A percentile compares a stretch with the other conserved stretches of the same genome.
phyloP scores from a whole-genome alignment of 2,329 filamentous ascomycete species.

The Claviceps cyperi region DNA sequence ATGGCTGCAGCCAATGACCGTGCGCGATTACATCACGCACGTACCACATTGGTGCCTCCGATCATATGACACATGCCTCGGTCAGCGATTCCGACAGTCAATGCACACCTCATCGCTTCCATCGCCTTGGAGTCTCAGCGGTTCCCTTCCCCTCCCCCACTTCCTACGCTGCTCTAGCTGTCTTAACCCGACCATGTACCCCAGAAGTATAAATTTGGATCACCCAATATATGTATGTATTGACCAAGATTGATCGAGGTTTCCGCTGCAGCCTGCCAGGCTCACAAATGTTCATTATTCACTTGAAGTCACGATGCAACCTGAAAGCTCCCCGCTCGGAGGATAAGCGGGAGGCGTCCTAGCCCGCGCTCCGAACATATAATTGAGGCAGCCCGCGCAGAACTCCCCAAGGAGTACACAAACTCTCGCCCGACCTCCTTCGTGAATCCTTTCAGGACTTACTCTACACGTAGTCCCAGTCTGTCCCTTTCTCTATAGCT shows the following conservation, averaged over 20 bases:
- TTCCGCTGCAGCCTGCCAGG: background rate
- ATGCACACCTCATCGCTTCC: background rate
- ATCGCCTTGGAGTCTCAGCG: background rate
- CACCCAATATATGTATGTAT: background rate
- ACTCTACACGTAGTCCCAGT: background rate
- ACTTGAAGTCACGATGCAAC: background rate
- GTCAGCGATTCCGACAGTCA: too few species aligned
- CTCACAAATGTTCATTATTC: background rate
- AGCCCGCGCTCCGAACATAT: background rate
- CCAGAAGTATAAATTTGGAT: background rate
- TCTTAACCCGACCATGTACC: background rate
- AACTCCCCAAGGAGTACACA: too few species aligned
- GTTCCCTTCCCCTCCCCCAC: background rate
- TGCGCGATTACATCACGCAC: too few species aligned
- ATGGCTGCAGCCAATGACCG: too few species aligned
- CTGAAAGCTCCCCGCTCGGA: background rate
- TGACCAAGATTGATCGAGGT: background rate
- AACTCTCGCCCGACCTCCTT: too few species aligned
- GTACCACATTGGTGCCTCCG: too few species aligned
- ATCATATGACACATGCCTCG: too few species aligned
- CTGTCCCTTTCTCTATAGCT: background rate
- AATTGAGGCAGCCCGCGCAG: background rate
- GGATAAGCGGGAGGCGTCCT: background rate
- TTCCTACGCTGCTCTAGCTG: background rate
- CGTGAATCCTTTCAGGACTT: background rate